A percentile compares a stretch with the other conserved stretches of the same genome.
Evolutionary conservation across 352 stramenopile species (phyloP).

Genomic region (Pythium vanterpoolii): DNA sequence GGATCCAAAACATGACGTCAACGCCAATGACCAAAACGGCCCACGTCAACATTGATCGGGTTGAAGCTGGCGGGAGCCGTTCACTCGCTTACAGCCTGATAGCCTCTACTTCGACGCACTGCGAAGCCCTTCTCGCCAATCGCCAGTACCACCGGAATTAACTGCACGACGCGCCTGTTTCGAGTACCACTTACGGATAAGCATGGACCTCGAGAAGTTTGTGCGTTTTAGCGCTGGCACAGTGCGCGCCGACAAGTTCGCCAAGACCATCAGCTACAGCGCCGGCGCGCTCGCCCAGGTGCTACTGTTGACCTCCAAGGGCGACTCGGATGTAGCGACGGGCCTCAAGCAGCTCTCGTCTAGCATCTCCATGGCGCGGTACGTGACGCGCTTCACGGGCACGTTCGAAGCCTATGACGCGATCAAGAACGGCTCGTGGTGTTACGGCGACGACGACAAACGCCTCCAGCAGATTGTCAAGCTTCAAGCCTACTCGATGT

Average conservation of each 20-base stretch:
- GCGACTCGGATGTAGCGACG: constrained; percentile 47
- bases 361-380: constrained; percentile 76
- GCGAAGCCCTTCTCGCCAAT: neutral
- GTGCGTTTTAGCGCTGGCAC: constrained; percentile 55
- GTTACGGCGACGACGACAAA: constrained; percentile 67
- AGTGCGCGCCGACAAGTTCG: constrained; percentile 73
- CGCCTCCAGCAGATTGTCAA: constrained; percentile 52
- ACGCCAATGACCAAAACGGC: constrained; percentile 18
- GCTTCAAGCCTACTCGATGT: constrained; percentile 75
- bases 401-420: constrained; percentile 68
- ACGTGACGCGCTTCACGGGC: constrained; percentile 76
- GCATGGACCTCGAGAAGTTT: constrained; percentile 71
- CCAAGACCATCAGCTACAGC: constrained; percentile 81
- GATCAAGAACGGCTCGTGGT: constrained; percentile 77
- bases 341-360: constrained; percentile 63
- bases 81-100: constrained; percentile 9
- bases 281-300: constrained; percentile 51
- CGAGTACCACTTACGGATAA: constrained; percentile 8
- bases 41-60: constrained; percentile 18
- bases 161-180: no score
- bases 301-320: constrained; percentile 42
- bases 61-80: constrained; percentile 18
- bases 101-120: constrained; percentile 2
- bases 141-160: neutral
- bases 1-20: constrained; percentile 17